Evolutionary conservation across 2,329 filamentous ascomycete genomes (phyloP).

Genomic region (Ophiostoma fasciatum): DNA sequence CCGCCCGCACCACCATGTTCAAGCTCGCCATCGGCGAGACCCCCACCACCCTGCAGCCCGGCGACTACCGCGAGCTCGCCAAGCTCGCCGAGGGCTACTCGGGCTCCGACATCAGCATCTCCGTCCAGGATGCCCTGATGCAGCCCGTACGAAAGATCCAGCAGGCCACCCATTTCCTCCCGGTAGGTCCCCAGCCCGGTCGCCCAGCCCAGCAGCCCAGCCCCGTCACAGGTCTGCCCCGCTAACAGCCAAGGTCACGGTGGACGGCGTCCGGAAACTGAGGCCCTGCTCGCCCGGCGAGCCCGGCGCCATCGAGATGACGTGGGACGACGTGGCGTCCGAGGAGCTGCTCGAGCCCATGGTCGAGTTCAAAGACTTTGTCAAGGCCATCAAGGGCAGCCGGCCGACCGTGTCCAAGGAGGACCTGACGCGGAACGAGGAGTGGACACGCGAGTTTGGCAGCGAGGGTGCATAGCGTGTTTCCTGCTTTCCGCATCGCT

Average conservation of each 20-base stretch:
- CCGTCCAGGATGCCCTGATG: constrained; percentile 93
- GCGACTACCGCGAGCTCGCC: constrained; percentile 69
- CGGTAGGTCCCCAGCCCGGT: constrained; percentile 47
- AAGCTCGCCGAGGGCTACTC: constrained; percentile 85
- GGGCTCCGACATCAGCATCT: constrained; percentile 88
- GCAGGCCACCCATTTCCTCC: constrained; percentile 94
- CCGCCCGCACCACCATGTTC: constrained; percentile 87
- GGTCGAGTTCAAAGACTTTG: constrained; percentile 79
- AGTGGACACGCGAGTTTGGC: constrained; percentile 94
- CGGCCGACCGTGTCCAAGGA: constrained; percentile 81
- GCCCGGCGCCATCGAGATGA: constrained; percentile 75
- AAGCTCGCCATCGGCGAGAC: constrained; percentile 89
- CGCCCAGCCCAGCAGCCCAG: no score
- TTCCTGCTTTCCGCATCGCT: no score
- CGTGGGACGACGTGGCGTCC: constrained; percentile 73
- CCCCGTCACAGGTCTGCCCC: no score
- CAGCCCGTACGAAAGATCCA: constrained; percentile 94
- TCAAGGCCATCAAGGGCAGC: constrained; percentile 77
- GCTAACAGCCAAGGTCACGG: constrained; percentile 57
- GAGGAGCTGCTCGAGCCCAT: constrained; percentile 77
- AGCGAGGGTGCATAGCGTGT: constrained; percentile 54
- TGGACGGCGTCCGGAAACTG: constrained; percentile 51
- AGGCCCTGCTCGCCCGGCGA: constrained; percentile 95
- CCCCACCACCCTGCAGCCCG: constrained; percentile 63
- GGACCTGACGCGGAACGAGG: constrained; percentile 68